Conservation (phyloP, 2,329 filamentous ascomycete genomes). For the Aspergillus intermedius region DNA sequence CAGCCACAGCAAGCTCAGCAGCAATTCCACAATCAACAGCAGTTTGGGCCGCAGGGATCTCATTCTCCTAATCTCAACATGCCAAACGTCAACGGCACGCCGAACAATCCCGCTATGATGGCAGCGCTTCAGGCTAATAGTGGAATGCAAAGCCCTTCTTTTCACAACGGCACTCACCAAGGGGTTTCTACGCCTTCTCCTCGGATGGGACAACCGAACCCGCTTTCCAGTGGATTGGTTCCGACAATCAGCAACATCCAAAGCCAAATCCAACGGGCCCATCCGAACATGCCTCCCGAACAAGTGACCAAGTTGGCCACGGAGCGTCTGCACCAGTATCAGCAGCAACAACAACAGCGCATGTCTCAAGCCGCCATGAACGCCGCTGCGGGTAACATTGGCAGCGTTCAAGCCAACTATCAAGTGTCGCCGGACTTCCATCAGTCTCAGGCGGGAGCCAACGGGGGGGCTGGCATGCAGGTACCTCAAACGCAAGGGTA, state of each 20-base stretch:
- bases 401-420: slow-evolving; percentile 34
- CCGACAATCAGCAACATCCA: slow-evolving; percentile 50
- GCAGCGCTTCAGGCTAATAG: slow-evolving; percentile 38
- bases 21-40: slow-evolving; percentile 35
- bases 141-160: slow-evolving; percentile 40
- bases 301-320: slow-evolving; percentile 50
- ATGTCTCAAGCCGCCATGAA: slow-evolving; percentile 49
- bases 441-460: slow-evolving; percentile 28
- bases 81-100: slow-evolving; percentile 32
- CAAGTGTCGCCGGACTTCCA: slow-evolving; percentile 35
- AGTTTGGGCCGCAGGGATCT: slow-evolving; percentile 35
- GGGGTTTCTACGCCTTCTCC: slow-evolving; percentile 42
- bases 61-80: slow-evolving; percentile 43
- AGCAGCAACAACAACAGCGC: slow-evolving; percentile 36
- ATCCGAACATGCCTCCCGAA: slow-evolving; percentile 48
- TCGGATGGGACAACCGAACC: slow-evolving; percentile 43
- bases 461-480: slow-evolving; percentile 34
- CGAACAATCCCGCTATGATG: slow-evolving; percentile 41
- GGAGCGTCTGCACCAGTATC: slow-evolving; percentile 44
- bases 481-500: slow-evolving; percentile 45
- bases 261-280: slow-evolving; percentile 46
- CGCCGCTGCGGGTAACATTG: slow-evolving; percentile 44
- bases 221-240: slow-evolving; percentile 48
- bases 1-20: slow-evolving; percentile 30
- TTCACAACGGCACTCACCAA: slow-evolving; percentile 32